Percentiles rank a stretch among this genome's conserved stretches.
Conservation (phyloP, 2,329 filamentous ascomycete species). For the Trichoderma sp. region DNA sequence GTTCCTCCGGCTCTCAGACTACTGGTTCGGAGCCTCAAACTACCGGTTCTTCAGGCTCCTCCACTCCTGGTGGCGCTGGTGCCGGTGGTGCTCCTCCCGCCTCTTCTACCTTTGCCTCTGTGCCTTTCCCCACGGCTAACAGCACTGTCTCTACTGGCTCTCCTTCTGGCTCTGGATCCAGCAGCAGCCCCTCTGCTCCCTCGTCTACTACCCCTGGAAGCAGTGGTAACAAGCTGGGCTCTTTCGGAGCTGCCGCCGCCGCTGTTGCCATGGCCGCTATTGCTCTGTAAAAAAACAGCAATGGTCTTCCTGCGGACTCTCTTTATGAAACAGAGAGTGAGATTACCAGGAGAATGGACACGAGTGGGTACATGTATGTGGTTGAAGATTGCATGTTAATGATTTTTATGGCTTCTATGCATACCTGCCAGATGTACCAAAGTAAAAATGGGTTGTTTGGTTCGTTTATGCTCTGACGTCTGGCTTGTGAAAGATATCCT, state of each 20-base stretch:
- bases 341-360: neutral
- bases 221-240: conserved; percentile 37
- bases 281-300: conserved; percentile 35
- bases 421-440: neutral
- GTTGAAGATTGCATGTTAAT: neutral
- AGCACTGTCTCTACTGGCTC: conserved; percentile 8
- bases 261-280: conserved; percentile 40
- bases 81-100: conserved; percentile 27
- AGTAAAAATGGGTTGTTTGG: conserved; percentile 5
- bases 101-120: conserved; percentile 35
- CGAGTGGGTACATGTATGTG: neutral
- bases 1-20: neutral
- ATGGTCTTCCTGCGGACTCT: neutral
- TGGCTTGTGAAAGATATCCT: neutral
- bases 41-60: neutral
- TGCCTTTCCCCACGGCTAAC: conserved; percentile 31
- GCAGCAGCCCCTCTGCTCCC: conserved; percentile 29
- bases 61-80: neutral
- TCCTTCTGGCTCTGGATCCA: conserved; percentile 31
- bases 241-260: conserved; percentile 39
- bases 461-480: neutral
- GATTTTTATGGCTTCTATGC: neutral
- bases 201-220: conserved; percentile 22
- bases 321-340: neutral
- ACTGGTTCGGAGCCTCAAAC: neutral